A percentile compares a stretch with the other conserved stretches of the same genome.
Conservation (phyloP, 345 rosid species). For the Populus nigra region DNA sequence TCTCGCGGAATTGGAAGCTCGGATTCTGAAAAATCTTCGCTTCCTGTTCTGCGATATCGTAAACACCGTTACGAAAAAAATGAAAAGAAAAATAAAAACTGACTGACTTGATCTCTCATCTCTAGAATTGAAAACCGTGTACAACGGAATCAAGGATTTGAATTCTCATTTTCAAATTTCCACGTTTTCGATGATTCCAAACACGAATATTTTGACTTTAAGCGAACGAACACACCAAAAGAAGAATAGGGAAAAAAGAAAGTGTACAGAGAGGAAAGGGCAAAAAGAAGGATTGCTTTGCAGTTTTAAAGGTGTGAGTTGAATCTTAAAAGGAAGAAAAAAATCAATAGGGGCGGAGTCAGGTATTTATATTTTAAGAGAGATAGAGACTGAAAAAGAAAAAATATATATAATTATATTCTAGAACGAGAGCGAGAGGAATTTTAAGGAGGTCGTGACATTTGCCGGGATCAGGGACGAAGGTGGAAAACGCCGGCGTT, state of each 20-base stretch:
- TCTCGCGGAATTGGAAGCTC: slow-evolving; percentile 46
- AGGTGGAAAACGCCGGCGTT: slow-evolving; percentile 22
- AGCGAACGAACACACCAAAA: not conserved
- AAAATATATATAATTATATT: not conserved
- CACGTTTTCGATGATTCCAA: slow-evolving; percentile 15
- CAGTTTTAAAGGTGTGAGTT: not conserved
- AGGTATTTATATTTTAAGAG: not conserved
- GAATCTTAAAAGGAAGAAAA: not conserved
- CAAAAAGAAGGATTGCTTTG: not conserved
- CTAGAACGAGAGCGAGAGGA: not conserved
- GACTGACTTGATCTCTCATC: slow-evolving; percentile 19
- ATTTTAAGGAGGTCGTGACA: not conserved
- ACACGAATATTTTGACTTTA: slow-evolving; percentile 17
- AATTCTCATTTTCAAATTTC: slow-evolving; percentile 21
- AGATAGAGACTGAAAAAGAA: not conserved
- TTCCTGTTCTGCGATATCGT: slow-evolving; percentile 19
- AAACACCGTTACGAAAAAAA: not conserved
- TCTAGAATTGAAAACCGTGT: slow-evolving; percentile 11
- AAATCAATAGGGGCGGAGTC: not conserved
- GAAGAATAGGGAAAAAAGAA: not conserved
- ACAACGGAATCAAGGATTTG: slow-evolving; percentile 12
- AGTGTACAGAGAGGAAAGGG: not conserved
- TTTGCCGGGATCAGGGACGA: slow-evolving; percentile 19
- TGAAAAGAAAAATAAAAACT: not conserved
- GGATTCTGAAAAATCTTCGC: slow-evolving; percentile 11